These are phyloP conservation scores for Iris pallida DNA, from an alignment of 116 monocot genomes.

Conservation along the genomic window DNA sequence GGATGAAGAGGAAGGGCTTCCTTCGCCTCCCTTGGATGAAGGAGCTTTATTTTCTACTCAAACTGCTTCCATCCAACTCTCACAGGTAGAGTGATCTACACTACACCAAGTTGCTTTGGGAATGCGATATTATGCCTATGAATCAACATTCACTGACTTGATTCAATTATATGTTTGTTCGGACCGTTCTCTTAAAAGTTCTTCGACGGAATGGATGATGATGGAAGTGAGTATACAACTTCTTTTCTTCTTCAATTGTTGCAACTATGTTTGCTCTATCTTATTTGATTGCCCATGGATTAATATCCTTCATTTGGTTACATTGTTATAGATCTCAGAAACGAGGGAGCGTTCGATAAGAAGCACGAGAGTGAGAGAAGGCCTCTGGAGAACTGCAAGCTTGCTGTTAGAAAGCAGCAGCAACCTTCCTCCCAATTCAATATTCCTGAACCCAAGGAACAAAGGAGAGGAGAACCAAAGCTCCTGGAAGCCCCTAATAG, in stretches of 20 bases:
- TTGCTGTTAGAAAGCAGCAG: not conserved
- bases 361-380: conserved; percentile 1
- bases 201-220: conserved; percentile 70
- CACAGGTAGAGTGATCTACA: conserved; percentile 23
- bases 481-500: no score
- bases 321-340: conserved; percentile 24
- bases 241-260: not conserved
- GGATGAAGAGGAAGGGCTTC: conserved; percentile 51
- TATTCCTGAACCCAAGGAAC: not conserved
- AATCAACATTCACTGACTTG: conserved; percentile 14
- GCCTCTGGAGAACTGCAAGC: conserved; percentile 7
- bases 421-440: no score
- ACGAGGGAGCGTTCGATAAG: not conserved
- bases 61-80: conserved; percentile 44
- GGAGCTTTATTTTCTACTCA: conserved; percentile 51
- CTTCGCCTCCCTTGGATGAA: conserved; percentile 64
- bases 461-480: not conserved
- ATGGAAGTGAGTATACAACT: conserved; percentile 56
- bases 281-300: no score
- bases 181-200: conserved; percentile 23
- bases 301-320: not conserved
- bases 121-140: no score
- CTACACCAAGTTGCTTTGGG: no score
- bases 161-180: not conserved
- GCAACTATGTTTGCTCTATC: not conserved